Evolutionary conservation across 148 eudicot species (phyloP), one percentile per base, ranked within the genome.

Genomic region (Heliosperma pusillum): DNA sequence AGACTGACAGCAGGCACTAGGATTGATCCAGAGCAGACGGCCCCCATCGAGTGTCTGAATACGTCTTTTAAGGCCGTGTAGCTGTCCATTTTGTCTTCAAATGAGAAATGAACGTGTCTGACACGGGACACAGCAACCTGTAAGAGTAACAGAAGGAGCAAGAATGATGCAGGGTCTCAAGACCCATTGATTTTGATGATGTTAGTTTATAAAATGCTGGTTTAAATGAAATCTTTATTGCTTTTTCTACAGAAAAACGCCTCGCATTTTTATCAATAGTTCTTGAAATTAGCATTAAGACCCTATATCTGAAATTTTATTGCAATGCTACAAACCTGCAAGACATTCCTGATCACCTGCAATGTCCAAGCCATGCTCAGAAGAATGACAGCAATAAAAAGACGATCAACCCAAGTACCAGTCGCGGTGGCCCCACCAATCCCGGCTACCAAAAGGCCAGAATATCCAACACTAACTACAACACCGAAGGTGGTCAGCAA

Each of bases 371-470:
- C 63, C 78, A 74, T 74, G 82, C 82, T 79, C 65, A 79, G 75
- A 12, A 74, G 27, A 62, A 79, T 74, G 26, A 79, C 50, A 24
- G 44, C 82, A 17, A 79, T 42, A 61, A 79, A 44, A 64, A 79
- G 2, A 33, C 30, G 59, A 47, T 74, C 82, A 8, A 69, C 1
- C 8, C 20, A 20, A 0, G 65, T 74, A 16, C 60, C 82, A 13
- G 81, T 78, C 10, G 76, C 55, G 0, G 81, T 82, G 58, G 92
- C 86, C 29, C 89, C 88, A 19, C 96, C 92, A n/a, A 91, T 84
- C 13, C 92, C 96, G 6, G 72, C 67, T 11, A 83, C 52, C 69
- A 91, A 19, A 62, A 86, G 59, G 8, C 80, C 68, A 1, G 84
- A 84, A 69, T 84, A 89, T 1, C 79, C 60, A 6, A 78, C 68